Evolutionary conservation across 495 filamentous ascomycete genomes (phyloP).

Genomic region (Penicillium psychrofluorescens): DNA sequence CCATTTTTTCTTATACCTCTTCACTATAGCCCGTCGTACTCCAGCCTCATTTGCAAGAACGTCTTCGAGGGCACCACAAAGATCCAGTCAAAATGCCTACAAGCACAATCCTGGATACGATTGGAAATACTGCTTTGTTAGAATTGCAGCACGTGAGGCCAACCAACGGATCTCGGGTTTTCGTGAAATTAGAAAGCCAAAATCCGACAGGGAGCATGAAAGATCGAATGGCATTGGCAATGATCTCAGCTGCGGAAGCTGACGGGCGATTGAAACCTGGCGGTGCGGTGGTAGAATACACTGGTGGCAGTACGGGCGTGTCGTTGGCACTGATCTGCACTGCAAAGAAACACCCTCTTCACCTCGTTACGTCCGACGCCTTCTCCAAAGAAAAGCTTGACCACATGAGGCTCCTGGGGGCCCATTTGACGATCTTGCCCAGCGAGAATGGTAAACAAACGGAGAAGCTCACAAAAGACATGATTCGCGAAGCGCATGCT

Average conservation of each 20-base stretch:
- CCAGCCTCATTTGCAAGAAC: too few species aligned
- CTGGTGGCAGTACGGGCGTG: constrained; percentile 10
- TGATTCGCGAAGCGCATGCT: constrained; percentile 1
- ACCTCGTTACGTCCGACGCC: constrained; percentile 6
- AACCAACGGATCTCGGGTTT: background rate
- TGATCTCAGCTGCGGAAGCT: constrained; percentile 10
- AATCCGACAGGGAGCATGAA: constrained; percentile 13
- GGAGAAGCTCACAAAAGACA: constrained; percentile 1
- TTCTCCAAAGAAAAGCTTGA: constrained; percentile 9
- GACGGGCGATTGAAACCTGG: constrained; percentile 7
- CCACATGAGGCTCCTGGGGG: constrained; percentile 7
- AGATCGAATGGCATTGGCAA: constrained; percentile 11
- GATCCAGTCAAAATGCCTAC: too few species aligned
- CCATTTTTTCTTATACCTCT: too few species aligned
- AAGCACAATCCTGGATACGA: too few species aligned
- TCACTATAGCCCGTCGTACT: too few species aligned
- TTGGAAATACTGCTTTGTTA: constrained; percentile 5
- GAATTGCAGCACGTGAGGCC: constrained; percentile 4
- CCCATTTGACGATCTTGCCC: constrained; percentile 5
- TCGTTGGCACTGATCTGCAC: constrained; percentile 10
- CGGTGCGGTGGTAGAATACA: constrained; percentile 10
- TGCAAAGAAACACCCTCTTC: constrained; percentile 3
- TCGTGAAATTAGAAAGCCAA: constrained; percentile 7
- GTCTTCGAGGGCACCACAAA: too few species aligned
- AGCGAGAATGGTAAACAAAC: constrained; percentile 4